Percentiles rank a stretch among this genome's conserved stretches.
Evolutionary conservation across 805 yeast genomes (phyloP).

Genomic region (Lachancea dasiensis): DNA sequence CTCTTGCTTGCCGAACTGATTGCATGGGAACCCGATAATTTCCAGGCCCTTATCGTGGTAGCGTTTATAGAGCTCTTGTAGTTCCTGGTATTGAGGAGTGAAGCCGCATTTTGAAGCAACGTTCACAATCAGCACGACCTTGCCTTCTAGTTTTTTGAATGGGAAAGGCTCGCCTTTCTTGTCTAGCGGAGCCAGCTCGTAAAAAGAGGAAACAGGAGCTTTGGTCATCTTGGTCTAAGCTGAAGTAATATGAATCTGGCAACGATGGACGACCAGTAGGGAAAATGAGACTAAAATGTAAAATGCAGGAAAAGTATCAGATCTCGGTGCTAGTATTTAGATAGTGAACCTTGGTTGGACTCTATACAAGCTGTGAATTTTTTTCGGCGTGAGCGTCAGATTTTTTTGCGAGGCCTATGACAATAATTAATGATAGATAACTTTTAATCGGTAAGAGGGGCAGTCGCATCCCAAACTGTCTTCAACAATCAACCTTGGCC

Average conservation of each 20-base stretch:
- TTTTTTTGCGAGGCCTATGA: no score
- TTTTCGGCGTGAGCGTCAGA: no score
- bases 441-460: no score
- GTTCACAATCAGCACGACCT: slow-evolving; percentile 77
- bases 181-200: slow-evolving; percentile 58
- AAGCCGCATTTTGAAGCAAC: slow-evolving; percentile 83
- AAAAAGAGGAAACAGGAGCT: slow-evolving; percentile 41
- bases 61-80: slow-evolving; percentile 62
- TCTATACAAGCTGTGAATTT: no score
- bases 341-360: no score
- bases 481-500: no score
- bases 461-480: no score
- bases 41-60: slow-evolving; percentile 58
- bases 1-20: slow-evolving; percentile 81
- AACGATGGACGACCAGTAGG: no score
- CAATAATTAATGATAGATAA: no score
- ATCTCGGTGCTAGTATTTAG: no score
- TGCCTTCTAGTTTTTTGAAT: slow-evolving; percentile 60
- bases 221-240: background rate
- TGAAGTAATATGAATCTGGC: background rate
- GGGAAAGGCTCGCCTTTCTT: slow-evolving; percentile 51
- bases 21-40: slow-evolving; percentile 84
- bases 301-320: no score
- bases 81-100: slow-evolving; percentile 69
- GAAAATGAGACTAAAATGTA: no score